Base-by-base conservation (phyloP, 371 early-diverging fungal genomes). In the Zopfochytrium polystomum region DNA sequence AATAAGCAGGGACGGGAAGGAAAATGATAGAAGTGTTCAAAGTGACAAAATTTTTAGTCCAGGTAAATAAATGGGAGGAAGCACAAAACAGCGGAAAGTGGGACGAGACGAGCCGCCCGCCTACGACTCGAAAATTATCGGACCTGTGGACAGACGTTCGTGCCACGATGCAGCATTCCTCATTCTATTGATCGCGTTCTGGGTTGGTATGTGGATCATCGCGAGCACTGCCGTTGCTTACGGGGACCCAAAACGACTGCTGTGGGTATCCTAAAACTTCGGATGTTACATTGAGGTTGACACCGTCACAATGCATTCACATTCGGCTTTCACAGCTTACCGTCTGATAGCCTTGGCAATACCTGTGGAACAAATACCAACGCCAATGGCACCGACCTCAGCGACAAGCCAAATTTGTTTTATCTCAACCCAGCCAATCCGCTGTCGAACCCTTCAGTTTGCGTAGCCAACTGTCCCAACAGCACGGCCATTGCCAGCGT, bases 131-230 rank as follows among this genome's bases (percentile, higher is more conserved):
- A 47, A 62, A 32, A 35, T 50, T 43, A 38, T 50, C 0, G 62
- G 70, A 2, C 55, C 61, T 20, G 38, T 58, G 20, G 52, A 38
- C 35, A 70, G 66, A n/a, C 35, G 76, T 11, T 35, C 44, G 23
- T 76, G 76, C 60, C 58, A 52, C 26, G 76, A 76, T 42, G 48
- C 73, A 22, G 15, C 55, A 35, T 73, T 70, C 42, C 58, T 73
- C 2, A 26, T 73, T 44, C 31, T 76, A 5, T 71, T 76, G 30
- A 55, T 71, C 13, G 59, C 63, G 15, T 71, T 58, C 62, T 76
- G 76, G 76, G 55, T 52, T 38, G 76, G 68, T 11, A 76, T 76
- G 76, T 50, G 47, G 25, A 31, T 70, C 20, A 63, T 76, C 4
- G 73, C 71, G 33, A 33, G 45, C 2, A 64, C 55, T 23, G 71